Percentiles rank a stretch among this genome's conserved stretches.
These are phyloP conservation scores for Sordaria brevicollis DNA, from an alignment of 495 filamentous ascomycete genomes.

Conservation along the genomic window DNA sequence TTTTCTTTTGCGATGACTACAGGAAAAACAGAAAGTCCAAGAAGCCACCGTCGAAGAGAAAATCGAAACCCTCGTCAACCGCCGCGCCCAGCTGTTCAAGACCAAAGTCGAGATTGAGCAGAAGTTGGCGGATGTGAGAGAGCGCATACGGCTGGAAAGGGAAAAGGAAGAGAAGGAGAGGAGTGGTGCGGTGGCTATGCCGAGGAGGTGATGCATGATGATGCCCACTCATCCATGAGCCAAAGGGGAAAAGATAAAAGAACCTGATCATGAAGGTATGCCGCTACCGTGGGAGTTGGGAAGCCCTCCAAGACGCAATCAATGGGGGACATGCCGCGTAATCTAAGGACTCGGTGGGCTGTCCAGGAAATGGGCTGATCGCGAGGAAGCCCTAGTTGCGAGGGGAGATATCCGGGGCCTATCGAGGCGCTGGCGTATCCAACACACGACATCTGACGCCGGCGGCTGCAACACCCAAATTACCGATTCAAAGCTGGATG, in stretches of 20 bases:
- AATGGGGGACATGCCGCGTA: too few species aligned
- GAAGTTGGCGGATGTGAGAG: slow-evolving; percentile 26
- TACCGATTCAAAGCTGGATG: background rate
- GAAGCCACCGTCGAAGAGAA: slow-evolving; percentile 25
- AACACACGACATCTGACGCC: background rate
- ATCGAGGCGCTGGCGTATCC: background rate
- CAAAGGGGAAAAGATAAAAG: background rate
- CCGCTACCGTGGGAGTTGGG: too few species aligned
- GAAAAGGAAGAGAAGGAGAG: background rate
- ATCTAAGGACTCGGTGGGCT: too few species aligned
- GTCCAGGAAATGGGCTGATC: background rate
- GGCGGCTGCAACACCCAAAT: background rate
- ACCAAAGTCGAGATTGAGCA: slow-evolving; percentile 23
- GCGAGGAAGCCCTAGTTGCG: too few species aligned
- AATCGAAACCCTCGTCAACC: slow-evolving; percentile 25
- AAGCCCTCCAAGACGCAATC: too few species aligned
- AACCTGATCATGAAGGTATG: too few species aligned
- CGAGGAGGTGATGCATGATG: background rate
- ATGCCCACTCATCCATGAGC: background rate
- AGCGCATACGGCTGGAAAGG: slow-evolving; percentile 12
- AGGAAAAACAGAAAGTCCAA: slow-evolving; percentile 23
- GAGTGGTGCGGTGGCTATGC: background rate
- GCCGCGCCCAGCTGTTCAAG: slow-evolving; percentile 18
- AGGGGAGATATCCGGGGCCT: background rate
- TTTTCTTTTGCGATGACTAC: too few species aligned